Base-by-base conservation (phyloP, 148 eudicot genomes). In the Fallopia convolvulus region DNA sequence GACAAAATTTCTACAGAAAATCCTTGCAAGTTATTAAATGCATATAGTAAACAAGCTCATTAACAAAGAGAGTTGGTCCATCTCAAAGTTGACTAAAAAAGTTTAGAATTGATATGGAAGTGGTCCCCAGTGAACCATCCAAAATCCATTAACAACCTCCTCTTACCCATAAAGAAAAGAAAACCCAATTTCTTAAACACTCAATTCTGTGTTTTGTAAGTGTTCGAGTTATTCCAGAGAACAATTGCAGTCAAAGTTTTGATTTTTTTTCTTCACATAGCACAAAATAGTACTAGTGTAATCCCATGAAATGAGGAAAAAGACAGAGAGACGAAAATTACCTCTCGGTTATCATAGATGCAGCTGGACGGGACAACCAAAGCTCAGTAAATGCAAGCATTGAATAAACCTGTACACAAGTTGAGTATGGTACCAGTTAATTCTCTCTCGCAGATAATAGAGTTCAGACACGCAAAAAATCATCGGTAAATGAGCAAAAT, bases 361-460 rank as follows among this genome's bases (percentile, higher is more conserved):
- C 72, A 68, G 72, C 72, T 68, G 72, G 72, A 68, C 46, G 20
- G 20, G 44, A 36, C 72, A 68, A 66, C 21, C 72, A 14, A 68
- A 68, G 72, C 72, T 68, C 21, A 68, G 72, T 68, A 68, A 68
- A 68, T 68, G 72, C 72, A 33, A 68, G 39, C 42, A 68, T 36
- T 68, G 72, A 68, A 68, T 33, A 39, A 68, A 68, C 44, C 44
- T 68, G 72, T 68, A 68, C 46, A 68, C 44, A 68, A 39, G 46
- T 68, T n/a, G 44, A 68, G 72, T 8, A 68, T 68, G 36, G 44
- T 68, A 36, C 20, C 44, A 68, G 72, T 68, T 39, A 68, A 15
- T 68, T 68, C 44, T 17, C 20, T 68, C 36, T 58, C 32, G 5
- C 30, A 58, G 8, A 65, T 33, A 41, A 68, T 39, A 68, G 15